Evolutionary conservation across 257 asterid species (phyloP).

Genomic region (Ilex asprella): DNA sequence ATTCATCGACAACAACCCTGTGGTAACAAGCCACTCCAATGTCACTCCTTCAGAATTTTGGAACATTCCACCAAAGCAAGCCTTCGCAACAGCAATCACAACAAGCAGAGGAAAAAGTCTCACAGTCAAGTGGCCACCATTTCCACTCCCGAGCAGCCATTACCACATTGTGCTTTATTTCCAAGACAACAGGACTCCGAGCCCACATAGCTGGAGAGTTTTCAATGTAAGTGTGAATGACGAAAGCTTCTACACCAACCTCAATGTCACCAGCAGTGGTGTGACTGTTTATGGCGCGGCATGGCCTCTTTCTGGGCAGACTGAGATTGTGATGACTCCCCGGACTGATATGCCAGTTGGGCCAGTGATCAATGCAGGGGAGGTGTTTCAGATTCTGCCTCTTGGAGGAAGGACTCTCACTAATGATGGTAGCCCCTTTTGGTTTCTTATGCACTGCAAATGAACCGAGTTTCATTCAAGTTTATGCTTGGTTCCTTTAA

Average conservation of each 20-base stretch:
- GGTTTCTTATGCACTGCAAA: not conserved
- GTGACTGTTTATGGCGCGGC: constrained; percentile 44
- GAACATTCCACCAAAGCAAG: constrained; percentile 70
- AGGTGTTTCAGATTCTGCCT: constrained; percentile 53
- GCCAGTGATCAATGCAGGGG: constrained; percentile 85
- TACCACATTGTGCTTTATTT: constrained; percentile 72
- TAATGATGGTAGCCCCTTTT: constrained; percentile 53
- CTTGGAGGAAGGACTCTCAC: constrained; percentile 50
- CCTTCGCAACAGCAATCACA: constrained; percentile 60
- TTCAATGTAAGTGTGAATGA: constrained; percentile 54
- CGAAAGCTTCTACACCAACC: constrained; percentile 37
- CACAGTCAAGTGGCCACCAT: constrained; percentile 68
- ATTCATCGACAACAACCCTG: constrained; percentile 39
- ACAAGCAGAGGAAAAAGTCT: constrained; percentile 54
- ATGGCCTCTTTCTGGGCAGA: constrained; percentile 64
- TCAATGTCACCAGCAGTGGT: constrained; percentile 63
- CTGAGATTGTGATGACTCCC: constrained; percentile 47
- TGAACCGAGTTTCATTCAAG: not conserved
- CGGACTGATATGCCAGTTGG: constrained; percentile 47
- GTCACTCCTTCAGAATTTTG: constrained; percentile 45
- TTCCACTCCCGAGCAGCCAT: constrained; percentile 37
- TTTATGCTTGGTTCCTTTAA: not conserved
- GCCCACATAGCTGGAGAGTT: constrained; percentile 76
- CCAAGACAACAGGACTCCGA: constrained; percentile 62
- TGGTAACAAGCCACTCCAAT: constrained; percentile 44